phyloP scores from a whole-genome alignment of 2,329 filamentous ascomycete species.

The Penicillium sp. region DNA sequence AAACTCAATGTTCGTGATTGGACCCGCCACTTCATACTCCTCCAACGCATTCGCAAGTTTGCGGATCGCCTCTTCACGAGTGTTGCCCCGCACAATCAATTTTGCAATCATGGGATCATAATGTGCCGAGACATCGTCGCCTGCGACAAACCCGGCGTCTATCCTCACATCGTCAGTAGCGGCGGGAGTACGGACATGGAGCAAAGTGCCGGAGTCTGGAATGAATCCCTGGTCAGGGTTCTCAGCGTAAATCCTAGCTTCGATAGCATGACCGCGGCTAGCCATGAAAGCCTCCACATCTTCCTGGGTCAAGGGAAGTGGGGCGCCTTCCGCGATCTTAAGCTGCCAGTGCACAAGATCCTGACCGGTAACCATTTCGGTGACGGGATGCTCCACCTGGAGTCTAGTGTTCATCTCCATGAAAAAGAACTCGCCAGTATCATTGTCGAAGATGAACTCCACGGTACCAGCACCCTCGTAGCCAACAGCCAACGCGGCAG shows the following conservation, averaged over 20 bases:
- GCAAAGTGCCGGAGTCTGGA: slow-evolving; percentile 79
- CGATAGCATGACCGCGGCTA: too few species aligned
- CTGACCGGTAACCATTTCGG: slow-evolving; percentile 64
- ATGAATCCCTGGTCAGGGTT: slow-evolving; percentile 86
- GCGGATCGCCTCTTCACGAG: slow-evolving; percentile 69
- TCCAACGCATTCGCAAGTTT: slow-evolving; percentile 72
- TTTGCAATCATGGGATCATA: slow-evolving; percentile 99
- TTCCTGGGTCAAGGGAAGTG: slow-evolving; percentile 57
- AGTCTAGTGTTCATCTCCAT: slow-evolving; percentile 72
- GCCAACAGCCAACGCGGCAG: slow-evolving; percentile 54
- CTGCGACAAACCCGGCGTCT: slow-evolving; percentile 83
- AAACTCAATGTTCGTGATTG: slow-evolving; percentile 94
- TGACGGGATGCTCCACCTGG: slow-evolving; percentile 95
- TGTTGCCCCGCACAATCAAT: slow-evolving; percentile 77
- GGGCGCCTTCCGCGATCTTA: slow-evolving; percentile 65
- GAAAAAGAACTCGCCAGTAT: slow-evolving; percentile 58
- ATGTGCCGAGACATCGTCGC: slow-evolving; percentile 83
- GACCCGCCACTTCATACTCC: slow-evolving; percentile 83
- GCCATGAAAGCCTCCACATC: too few species aligned
- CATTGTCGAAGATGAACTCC: slow-evolving; percentile 62
- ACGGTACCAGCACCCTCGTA: slow-evolving; percentile 61
- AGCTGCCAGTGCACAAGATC: slow-evolving; percentile 95
- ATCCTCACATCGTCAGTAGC: slow-evolving; percentile 68
- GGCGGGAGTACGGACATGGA: slow-evolving; percentile 68
- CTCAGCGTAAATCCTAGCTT: slow-evolving; percentile 93